phyloP scores from a whole-genome alignment of 345 rosid species.

The Lumnitzera littorea region DNA sequence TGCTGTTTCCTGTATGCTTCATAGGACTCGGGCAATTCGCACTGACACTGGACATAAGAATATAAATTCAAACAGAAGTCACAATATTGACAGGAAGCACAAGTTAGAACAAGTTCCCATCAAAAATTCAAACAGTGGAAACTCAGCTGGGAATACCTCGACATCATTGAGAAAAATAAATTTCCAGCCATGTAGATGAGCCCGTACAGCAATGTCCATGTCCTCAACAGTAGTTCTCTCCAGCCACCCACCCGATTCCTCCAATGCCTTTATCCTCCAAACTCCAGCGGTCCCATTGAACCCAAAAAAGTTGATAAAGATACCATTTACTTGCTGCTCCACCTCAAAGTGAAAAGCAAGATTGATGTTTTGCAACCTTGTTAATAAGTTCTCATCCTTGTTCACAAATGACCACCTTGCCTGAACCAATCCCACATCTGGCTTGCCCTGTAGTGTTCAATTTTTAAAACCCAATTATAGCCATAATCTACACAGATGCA shows the following conservation, averaged over 20 bases:
- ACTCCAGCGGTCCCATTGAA: constrained; percentile 75
- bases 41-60: constrained; percentile 32
- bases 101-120: no score
- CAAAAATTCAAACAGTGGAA: no score
- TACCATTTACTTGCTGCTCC: constrained; percentile 69
- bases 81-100: background rate
- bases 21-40: constrained; percentile 50
- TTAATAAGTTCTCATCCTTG: constrained; percentile 55
- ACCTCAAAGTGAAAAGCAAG: constrained; percentile 65
- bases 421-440: constrained; percentile 41
- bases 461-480: background rate
- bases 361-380: constrained; percentile 59
- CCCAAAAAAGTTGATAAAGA: constrained; percentile 59
- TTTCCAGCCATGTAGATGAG: constrained; percentile 50
- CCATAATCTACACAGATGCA: background rate
- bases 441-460: constrained; percentile 27
- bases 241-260: constrained; percentile 47
- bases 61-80: background rate
- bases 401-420: constrained; percentile 65
- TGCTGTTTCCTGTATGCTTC: constrained; percentile 54
- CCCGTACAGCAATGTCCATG: constrained; percentile 56
- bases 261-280: constrained; percentile 52
- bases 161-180: constrained; percentile 46
- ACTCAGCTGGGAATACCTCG: constrained; percentile 21
- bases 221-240: constrained; percentile 58